phyloP scores from a whole-genome alignment of 2,329 filamentous ascomycete species.

The Hansfordia pulvinata region DNA sequence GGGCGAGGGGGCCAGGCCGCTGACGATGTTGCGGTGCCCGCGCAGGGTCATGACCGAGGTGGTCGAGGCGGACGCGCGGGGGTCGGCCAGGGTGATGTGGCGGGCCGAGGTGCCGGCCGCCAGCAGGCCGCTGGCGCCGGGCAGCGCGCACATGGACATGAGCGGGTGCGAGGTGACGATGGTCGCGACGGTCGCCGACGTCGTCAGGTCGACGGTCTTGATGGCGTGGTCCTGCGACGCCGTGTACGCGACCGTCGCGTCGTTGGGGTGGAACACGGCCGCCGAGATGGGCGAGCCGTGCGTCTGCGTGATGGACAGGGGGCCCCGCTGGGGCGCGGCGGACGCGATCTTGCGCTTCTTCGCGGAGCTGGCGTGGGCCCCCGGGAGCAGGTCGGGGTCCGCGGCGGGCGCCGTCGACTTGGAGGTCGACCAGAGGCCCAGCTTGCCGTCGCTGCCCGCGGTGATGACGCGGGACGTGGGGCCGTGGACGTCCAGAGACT shows the following conservation, averaged over 20 bases:
- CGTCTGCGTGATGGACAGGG: conserved; percentile 57
- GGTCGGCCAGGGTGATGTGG: conserved; percentile 88
- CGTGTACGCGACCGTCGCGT: conserved; percentile 82
- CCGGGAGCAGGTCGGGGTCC: conserved; percentile 54
- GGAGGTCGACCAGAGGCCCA: conserved; percentile 82
- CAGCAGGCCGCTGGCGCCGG: conserved; percentile 41
- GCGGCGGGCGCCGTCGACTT: conserved; percentile 65
- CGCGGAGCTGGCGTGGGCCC: conserved; percentile 43
- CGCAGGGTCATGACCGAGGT: conserved; percentile 83
- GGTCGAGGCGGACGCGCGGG: conserved; percentile 60
- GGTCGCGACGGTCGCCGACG: conserved; percentile 63
- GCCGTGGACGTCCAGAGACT: conserved; percentile 61
- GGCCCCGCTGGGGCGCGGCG: conserved; percentile 57
- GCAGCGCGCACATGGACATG: conserved; percentile 63
- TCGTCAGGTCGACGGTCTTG: conserved; percentile 83
- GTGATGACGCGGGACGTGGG: conserved; percentile 69
- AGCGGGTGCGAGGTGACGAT: conserved; percentile 75
- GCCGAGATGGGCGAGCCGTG: conserved; percentile 66
- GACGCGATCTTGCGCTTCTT: conserved; percentile 63
- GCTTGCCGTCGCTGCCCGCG: conserved; percentile 66
- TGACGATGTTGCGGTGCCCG: conserved; percentile 69
- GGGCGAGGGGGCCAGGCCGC: conserved; percentile 33
- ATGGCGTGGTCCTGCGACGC: conserved; percentile 84
- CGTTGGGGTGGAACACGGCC: conserved; percentile 71
- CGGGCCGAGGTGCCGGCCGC: conserved; percentile 71